A percentile compares a stretch with the other conserved stretches of the same genome.
These are phyloP conservation scores for Thalassiosira mediterranea DNA, from an alignment of 352 stramenopile genomes.

Conservation along the genomic window DNA sequence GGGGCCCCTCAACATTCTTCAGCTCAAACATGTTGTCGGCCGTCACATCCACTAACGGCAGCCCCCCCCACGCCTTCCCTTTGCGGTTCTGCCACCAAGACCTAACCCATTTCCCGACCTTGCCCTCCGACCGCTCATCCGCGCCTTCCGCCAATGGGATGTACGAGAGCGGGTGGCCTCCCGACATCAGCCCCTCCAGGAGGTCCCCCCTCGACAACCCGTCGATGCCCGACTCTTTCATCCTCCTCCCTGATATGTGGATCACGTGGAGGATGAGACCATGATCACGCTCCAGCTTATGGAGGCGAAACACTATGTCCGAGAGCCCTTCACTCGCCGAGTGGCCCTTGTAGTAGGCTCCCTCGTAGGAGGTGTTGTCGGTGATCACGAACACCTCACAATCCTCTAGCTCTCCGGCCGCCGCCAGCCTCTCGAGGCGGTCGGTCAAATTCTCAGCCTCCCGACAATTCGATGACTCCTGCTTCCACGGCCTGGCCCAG, in stretches of 20 bases:
- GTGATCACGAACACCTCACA: constrained; percentile 42
- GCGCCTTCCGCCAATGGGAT: constrained; percentile 32
- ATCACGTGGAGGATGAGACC: constrained; percentile 38
- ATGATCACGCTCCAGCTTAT: constrained; percentile 1
- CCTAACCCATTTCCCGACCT: neutral
- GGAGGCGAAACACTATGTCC: constrained; percentile 1
- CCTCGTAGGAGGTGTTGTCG: constrained; percentile 36
- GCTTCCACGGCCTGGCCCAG: neutral
- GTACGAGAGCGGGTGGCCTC: constrained; percentile 19
- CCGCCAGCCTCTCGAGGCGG: neutral
- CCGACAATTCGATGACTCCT: constrained; percentile 18
- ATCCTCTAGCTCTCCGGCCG: neutral
- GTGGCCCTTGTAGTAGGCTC: constrained; percentile 29
- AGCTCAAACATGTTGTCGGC: neutral
- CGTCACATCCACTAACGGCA: neutral
- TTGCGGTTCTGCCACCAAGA: neutral
- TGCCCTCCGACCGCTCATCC: neutral
- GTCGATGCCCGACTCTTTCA: constrained; percentile 53
- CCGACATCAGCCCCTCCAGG: constrained; percentile 35
- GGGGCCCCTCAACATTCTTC: neutral
- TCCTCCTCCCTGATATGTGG: constrained; percentile 28
- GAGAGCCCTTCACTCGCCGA: neutral
- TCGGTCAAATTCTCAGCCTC: constrained; percentile 17
- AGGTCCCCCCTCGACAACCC: constrained; percentile 38
- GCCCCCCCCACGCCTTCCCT: neutral